These are phyloP conservation scores for Phytophthora vignae DNA, from an alignment of 352 stramenopile genomes.

Conservation along the genomic window DNA sequence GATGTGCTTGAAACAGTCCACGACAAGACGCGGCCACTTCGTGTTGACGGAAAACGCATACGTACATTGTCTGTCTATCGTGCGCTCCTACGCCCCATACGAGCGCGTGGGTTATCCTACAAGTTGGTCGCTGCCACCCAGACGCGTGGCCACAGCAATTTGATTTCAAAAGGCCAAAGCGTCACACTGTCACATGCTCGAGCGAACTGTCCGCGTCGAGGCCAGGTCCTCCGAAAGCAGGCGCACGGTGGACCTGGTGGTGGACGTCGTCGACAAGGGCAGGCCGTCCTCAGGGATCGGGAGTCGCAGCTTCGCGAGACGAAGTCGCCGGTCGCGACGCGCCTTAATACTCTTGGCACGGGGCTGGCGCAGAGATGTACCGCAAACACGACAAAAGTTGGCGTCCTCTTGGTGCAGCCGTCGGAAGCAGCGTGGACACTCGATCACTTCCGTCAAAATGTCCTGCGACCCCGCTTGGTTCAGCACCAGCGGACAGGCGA, in stretches of 20 bases:
- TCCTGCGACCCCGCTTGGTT: conserved; percentile 64
- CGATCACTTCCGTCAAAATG: conserved; percentile 63
- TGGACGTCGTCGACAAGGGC: conserved; percentile 64
- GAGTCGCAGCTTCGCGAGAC: conserved; percentile 65
- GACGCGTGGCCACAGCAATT: not conserved
- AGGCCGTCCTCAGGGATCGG: conserved; percentile 44
- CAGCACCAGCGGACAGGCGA: conserved; percentile 85
- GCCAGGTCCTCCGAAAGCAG: conserved; percentile 46
- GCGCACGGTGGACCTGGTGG: conserved; percentile 60
- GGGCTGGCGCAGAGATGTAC: conserved; percentile 59
- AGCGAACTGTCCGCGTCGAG: conserved; percentile 14
- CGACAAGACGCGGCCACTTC: not conserved
- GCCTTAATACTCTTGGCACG: conserved; percentile 72
- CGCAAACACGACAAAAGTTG: conserved; percentile 84
- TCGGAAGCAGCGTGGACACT: conserved; percentile 80
- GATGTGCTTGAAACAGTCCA: not conserved
- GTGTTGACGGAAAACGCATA: conserved; percentile 12
- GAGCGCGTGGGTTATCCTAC: conserved; percentile 27
- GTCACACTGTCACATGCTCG: conserved; percentile 16
- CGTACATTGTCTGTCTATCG: conserved; percentile 25
- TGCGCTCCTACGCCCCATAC: conserved; percentile 8
- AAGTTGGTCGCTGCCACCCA: conserved; percentile 11
- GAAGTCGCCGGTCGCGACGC: conserved; percentile 56
- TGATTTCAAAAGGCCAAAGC: conserved; percentile 8
- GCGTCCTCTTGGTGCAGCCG: conserved; percentile 82